These are phyloP conservation scores for Septoria linicola DNA, from an alignment of 2,329 filamentous ascomycete genomes.

Conservation along the genomic window DNA sequence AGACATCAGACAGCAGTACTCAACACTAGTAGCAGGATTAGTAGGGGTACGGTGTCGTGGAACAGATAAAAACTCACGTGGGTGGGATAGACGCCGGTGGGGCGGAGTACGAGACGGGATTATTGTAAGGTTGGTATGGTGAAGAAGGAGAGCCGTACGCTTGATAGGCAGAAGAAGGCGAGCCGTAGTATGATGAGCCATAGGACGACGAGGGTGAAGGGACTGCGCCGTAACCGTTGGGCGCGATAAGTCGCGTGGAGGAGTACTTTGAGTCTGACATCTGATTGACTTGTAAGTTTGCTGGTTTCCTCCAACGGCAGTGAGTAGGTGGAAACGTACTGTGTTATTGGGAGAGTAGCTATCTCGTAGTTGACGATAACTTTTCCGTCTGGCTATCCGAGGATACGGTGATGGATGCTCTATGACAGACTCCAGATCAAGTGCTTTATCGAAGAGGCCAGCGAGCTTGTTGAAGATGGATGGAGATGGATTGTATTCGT, in stretches of 20 bases:
- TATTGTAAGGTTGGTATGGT: not conserved
- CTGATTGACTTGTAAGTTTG: not conserved
- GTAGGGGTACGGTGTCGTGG: not conserved
- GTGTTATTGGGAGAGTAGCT: not conserved
- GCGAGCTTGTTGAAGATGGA: slow-evolving; percentile 10
- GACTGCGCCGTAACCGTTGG: not conserved
- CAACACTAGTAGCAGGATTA: not conserved
- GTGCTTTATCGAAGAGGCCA: slow-evolving; percentile 2
- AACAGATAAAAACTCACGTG: not conserved
- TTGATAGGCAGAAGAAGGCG: slow-evolving; percentile 3
- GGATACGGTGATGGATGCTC: slow-evolving; percentile 9
- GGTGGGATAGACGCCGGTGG: not conserved
- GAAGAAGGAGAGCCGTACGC: slow-evolving; percentile 2
- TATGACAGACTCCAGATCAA: slow-evolving; percentile 7
- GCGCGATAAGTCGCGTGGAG: not conserved
- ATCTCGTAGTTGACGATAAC: not conserved
- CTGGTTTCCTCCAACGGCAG: too few relatives aligned
- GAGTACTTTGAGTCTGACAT: slow-evolving; percentile 8
- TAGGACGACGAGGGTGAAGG: not conserved
- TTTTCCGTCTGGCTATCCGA: slow-evolving; percentile 4
- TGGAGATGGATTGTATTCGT: not conserved
- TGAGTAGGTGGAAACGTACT: too few relatives aligned
- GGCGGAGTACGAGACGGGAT: slow-evolving; percentile 1
- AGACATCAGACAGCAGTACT: slow-evolving; percentile 15
- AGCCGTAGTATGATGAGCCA: slow-evolving; percentile 3